These are phyloP conservation scores for Metschnikowia aberdeeniae DNA, from an alignment of 805 yeast species.

Conservation along the genomic window DNA sequence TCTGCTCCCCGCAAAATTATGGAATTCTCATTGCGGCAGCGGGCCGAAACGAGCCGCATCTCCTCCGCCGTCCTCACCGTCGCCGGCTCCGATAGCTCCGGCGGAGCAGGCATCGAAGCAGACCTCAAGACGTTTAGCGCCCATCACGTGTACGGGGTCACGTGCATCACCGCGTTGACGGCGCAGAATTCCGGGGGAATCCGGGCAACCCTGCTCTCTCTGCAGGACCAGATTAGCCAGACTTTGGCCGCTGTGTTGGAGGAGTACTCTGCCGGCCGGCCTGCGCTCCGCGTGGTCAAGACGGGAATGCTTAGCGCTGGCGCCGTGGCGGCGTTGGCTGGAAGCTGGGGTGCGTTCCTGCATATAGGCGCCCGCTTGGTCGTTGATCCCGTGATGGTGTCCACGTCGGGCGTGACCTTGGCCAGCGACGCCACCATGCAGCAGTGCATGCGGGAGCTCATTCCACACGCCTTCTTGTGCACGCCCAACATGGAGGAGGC, in stretches of 20 bases:
- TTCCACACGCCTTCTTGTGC: conserved; percentile 53
- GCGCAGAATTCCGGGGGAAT: conserved; percentile 64
- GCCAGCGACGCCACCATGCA: conserved; percentile 45
- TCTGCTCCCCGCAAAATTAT: not conserved
- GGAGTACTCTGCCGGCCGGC: conserved; percentile 46
- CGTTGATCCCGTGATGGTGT: conserved; percentile 80
- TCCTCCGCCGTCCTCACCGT: conserved; percentile 26
- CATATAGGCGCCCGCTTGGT: conserved; percentile 38
- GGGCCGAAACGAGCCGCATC: not conserved
- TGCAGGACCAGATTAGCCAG: conserved; percentile 39
- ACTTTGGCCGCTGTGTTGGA: conserved; percentile 52
- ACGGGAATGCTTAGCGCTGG: conserved; percentile 70
- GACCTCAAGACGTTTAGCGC: conserved; percentile 77
- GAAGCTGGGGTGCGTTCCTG: conserved; percentile 30
- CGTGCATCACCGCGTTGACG: conserved; percentile 75
- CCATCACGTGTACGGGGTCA: conserved; percentile 70
- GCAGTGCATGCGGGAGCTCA: conserved; percentile 39
- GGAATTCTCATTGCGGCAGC: conserved; percentile 3
- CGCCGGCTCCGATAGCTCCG: conserved; percentile 82
- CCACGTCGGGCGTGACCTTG: conserved; percentile 70
- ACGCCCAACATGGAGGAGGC: conserved; percentile 83
- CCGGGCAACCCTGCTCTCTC: conserved; percentile 43
- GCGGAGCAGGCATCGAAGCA: conserved; percentile 92
- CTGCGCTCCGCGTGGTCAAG: conserved; percentile 56
- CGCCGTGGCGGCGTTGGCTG: conserved; percentile 46